phyloP scores from a whole-genome alignment of 2,329 filamentous ascomycete genomes.

The Verruconis gallopava region DNA sequence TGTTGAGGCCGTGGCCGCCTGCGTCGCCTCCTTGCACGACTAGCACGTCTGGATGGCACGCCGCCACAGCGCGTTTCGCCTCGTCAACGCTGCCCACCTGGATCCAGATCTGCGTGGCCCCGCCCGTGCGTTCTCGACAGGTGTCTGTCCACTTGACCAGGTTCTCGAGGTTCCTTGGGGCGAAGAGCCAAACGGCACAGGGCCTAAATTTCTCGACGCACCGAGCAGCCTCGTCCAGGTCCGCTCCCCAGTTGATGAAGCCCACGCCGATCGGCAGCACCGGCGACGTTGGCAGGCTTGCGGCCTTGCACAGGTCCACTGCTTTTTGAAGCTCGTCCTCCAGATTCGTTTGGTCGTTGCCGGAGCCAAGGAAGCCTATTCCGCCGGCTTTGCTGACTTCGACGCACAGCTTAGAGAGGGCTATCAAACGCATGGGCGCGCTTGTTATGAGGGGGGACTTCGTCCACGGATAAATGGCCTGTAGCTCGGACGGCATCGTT shows the following conservation, averaged over 20 bases:
- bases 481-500: background rate
- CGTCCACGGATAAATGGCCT: constrained; percentile 43
- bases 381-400: constrained; percentile 43
- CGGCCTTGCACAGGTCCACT: constrained; percentile 12
- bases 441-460: constrained; percentile 43
- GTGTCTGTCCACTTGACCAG: constrained; percentile 21
- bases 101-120: constrained; percentile 39
- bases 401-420: constrained; percentile 42
- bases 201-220: constrained; percentile 41
- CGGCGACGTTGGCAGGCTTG: constrained; percentile 8
- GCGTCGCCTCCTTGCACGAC: constrained; percentile 53
- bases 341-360: constrained; percentile 27
- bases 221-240: constrained; percentile 33
- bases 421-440: constrained; percentile 58
- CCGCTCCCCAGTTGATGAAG: constrained; percentile 43
- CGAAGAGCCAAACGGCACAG: constrained; percentile 55
- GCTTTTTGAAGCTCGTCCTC: constrained; percentile 18
- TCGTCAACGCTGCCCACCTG: constrained; percentile 49
- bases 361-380: constrained; percentile 34
- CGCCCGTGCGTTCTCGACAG: constrained; percentile 21
- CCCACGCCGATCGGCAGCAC: constrained; percentile 44
- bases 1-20: constrained; percentile 47
- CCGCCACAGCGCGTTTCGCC: constrained; percentile 36
- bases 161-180: constrained; percentile 34
- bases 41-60: constrained; percentile 41